Base-by-base conservation (phyloP, 768 basidiomycete genomes). In the Boletus tylopilopsis region DNA sequence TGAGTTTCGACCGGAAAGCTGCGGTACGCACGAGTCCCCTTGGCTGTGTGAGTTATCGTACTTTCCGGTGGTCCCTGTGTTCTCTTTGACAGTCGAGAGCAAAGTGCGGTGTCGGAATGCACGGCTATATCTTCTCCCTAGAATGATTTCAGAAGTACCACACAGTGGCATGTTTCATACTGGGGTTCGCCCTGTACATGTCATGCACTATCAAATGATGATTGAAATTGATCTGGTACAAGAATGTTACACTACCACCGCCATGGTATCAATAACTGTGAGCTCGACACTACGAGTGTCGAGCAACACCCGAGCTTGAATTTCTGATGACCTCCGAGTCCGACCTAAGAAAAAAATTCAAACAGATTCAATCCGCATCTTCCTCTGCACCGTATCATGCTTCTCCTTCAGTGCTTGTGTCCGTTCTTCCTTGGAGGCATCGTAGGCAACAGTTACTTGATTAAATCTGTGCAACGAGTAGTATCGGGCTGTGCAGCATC, bases 381-480 rank as follows among this genome's bases (percentile, higher is more conserved):
- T 80, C 25, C 79, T 74, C 60, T 84, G 81, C 45, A 87, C 75
- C 47, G 81, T 73, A 12, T 79, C 76, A 50, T 81, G 80, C 71
- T 80, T 85, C 50, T 76, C 73, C 64, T 84, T 81, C 45, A 96
- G 78, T 9, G 84, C 87, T 3, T 81, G 78, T 18, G 94, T 72
- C 64, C 87, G 87, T 33, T 90, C 90, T 5, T 93, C 92, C 73
- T 94, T 94, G 19, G 79, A 73, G 0, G 94, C 92, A 57, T 97
- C 90, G 61, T 92, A 94, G 1, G 85, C 68, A 24, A 93, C 78
- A 0, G 77, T 78, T 1, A 73, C 74, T 68, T 95, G 93, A 67
- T 95, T 95, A 75, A 88, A 95, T 38, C 90, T 93, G 58, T 18
- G 24, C 8, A 41, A 24, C 18, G 45, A 42, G 53, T 40, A 29